These are phyloP conservation scores for Plenodomus biglobosus DNA, from an alignment of 2,329 filamentous ascomycete genomes.

Conservation along the genomic window DNA sequence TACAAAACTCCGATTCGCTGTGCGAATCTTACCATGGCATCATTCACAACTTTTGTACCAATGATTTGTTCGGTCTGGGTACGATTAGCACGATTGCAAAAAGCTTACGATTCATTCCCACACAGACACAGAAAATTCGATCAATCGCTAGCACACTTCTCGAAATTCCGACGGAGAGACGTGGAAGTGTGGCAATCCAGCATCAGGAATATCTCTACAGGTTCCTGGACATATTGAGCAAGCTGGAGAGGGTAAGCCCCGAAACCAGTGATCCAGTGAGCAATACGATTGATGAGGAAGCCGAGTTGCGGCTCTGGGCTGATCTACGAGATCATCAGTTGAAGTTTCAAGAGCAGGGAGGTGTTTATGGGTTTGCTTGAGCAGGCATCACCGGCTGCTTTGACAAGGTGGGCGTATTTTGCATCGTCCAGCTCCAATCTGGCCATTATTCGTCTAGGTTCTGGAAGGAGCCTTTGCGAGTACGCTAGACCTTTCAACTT, in stretches of 20 bases:
- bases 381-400: not conserved
- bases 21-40: conserved; percentile 9
- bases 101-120: conserved; percentile 31
- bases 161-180: conserved; percentile 58
- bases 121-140: conserved; percentile 76
- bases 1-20: conserved; percentile 15
- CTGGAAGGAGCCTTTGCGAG: too few species aligned
- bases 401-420: not conserved
- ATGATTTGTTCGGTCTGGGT: conserved; percentile 9
- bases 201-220: conserved; percentile 71
- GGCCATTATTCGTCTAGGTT: too few species aligned
- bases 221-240: conserved; percentile 73
- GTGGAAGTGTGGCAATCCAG: conserved; percentile 56
- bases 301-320: conserved; percentile 75
- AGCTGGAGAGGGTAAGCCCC: conserved; percentile 67
- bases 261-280: conserved; percentile 34
- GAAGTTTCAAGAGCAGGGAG: conserved; percentile 68
- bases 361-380: conserved; percentile 49
- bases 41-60: conserved; percentile 5
- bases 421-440: too few species aligned
- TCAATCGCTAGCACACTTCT: conserved; percentile 80
- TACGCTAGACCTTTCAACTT: too few species aligned
- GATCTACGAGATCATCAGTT: conserved; percentile 77
- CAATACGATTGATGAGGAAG: conserved; percentile 64
- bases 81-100: conserved; percentile 15